Conservation (phyloP, 352 stramenopile genomes). For the Phytophthora podocarpi region DNA sequence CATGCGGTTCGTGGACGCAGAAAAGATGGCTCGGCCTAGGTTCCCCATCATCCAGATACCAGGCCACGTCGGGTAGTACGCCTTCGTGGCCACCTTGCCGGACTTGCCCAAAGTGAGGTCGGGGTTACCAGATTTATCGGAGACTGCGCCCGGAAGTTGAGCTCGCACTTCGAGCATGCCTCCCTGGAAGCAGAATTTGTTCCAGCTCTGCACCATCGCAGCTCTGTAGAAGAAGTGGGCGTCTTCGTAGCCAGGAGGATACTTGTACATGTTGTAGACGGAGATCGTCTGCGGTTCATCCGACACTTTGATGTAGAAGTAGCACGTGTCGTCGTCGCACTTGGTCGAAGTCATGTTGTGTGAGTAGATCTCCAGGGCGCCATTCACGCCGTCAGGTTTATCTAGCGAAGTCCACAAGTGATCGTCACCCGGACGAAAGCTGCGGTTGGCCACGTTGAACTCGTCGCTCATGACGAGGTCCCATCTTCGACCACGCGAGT, state of each 20-base stretch:
- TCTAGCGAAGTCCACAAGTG: slow-evolving; percentile 94
- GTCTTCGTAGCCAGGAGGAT: slow-evolving; percentile 52
- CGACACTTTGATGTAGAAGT: slow-evolving; percentile 47
- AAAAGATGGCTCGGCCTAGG: slow-evolving; percentile 95
- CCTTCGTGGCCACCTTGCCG: slow-evolving; percentile 60
- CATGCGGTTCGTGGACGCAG: slow-evolving; percentile 92
- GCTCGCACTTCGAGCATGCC: slow-evolving; percentile 92
- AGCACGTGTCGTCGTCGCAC: slow-evolving; percentile 58
- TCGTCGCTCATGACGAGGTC: slow-evolving; percentile 94
- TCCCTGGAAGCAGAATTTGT: slow-evolving; percentile 96
- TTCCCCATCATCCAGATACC: slow-evolving; percentile 97
- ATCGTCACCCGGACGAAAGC: slow-evolving; percentile 91
- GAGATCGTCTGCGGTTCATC: slow-evolving; percentile 43
- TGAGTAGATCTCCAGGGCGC: slow-evolving; percentile 91
- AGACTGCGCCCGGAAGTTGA: slow-evolving; percentile 80
- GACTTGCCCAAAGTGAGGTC: slow-evolving; percentile 47
- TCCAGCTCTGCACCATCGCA: slow-evolving; percentile 93
- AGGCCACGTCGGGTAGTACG: slow-evolving; percentile 90
- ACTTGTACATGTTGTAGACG: slow-evolving; percentile 65
- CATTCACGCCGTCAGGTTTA: slow-evolving; percentile 93
- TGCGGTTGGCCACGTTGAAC: slow-evolving; percentile 90
- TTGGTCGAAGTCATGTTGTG: slow-evolving; percentile 70
- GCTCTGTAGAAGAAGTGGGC: slow-evolving; percentile 57
- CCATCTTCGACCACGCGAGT: slow-evolving; percentile 51
- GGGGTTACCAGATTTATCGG: slow-evolving; percentile 51